Evolutionary conservation across 2,329 filamentous ascomycete species (phyloP).

Genomic region (Aureobasidium sp.): DNA sequence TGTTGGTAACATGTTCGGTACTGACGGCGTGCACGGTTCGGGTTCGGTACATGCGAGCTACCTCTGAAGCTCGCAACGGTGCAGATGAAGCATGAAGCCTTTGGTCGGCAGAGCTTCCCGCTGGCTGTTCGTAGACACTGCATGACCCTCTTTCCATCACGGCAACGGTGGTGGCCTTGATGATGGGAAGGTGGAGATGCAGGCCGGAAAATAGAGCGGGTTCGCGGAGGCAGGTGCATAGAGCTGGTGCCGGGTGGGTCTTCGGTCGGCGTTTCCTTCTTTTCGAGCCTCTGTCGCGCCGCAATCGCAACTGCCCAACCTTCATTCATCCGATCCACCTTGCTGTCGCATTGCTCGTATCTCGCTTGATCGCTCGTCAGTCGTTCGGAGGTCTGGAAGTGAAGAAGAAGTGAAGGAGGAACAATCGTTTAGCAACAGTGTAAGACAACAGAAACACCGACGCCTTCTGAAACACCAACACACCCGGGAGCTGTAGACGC

Average conservation of each 20-base stretch:
- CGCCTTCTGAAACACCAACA: background rate
- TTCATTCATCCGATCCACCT: background rate
- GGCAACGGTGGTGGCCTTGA: background rate
- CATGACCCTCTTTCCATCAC: background rate
- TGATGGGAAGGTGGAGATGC: background rate
- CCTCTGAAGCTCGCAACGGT: background rate
- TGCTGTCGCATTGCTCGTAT: background rate
- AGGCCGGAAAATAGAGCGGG: background rate
- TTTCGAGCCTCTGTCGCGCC: background rate
- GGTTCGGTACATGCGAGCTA: background rate
- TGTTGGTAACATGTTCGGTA: background rate
- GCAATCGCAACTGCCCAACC: slow-evolving; percentile 7
- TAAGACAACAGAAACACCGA: background rate
- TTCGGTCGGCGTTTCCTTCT: slow-evolving; percentile 13
- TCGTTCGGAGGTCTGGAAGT: background rate
- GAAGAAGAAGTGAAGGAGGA: background rate
- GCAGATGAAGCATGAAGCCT: background rate
- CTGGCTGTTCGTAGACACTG: background rate
- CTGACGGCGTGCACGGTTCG: background rate
- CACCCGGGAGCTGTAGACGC: slow-evolving; percentile 2
- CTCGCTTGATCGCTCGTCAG: background rate
- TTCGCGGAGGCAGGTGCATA: background rate
- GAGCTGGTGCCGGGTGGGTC: slow-evolving; percentile 5
- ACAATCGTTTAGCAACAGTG: background rate
- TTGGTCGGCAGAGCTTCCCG: background rate